Evolutionary conservation across 1,139 yeast species (phyloP).

Genomic region (Sugiyamaella neomexicana): DNA sequence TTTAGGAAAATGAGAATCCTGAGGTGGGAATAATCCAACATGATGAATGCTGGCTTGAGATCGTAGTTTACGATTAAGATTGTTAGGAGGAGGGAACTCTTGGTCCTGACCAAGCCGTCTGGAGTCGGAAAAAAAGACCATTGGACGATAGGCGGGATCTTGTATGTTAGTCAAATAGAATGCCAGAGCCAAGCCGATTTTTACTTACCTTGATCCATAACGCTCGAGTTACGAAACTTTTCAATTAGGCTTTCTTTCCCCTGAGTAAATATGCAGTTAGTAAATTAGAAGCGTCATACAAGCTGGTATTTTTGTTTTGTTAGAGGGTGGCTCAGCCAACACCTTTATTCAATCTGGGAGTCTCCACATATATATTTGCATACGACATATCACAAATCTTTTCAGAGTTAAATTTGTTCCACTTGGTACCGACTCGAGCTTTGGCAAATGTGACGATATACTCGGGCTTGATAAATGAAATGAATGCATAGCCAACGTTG

Average conservation of each 20-base stretch:
- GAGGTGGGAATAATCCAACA: slow-evolving; percentile 32
- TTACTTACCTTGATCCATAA: slow-evolving; percentile 46
- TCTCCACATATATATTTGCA: slow-evolving; percentile 45
- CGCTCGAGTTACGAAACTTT: slow-evolving; percentile 51
- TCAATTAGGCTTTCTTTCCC: slow-evolving; percentile 48
- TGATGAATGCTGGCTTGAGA: slow-evolving; percentile 40
- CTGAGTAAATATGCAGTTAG: slow-evolving; percentile 37
- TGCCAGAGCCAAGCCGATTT: too few relatives aligned
- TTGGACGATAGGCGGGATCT: slow-evolving; percentile 47
- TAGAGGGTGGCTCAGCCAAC: slow-evolving; percentile 2
- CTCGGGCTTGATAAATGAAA: slow-evolving; percentile 48
- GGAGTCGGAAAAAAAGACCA: slow-evolving; percentile 45
- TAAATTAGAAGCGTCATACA: background rate
- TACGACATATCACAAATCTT: slow-evolving; percentile 52
- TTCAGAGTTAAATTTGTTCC: slow-evolving; percentile 50
- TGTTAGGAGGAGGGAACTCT: slow-evolving; percentile 43
- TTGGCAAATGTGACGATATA: slow-evolving; percentile 48
- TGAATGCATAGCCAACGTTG: slow-evolving; percentile 56
- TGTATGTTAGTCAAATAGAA: background rate
- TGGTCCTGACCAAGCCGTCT: slow-evolving; percentile 43
- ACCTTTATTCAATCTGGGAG: background rate
- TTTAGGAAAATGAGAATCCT: background rate
- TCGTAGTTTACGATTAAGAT: slow-evolving; percentile 40
- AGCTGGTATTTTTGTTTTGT: background rate
- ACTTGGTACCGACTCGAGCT: slow-evolving; percentile 49